phyloP scores from a whole-genome alignment of 2,329 filamentous ascomycete species.

The Colletotrichum cereale region DNA sequence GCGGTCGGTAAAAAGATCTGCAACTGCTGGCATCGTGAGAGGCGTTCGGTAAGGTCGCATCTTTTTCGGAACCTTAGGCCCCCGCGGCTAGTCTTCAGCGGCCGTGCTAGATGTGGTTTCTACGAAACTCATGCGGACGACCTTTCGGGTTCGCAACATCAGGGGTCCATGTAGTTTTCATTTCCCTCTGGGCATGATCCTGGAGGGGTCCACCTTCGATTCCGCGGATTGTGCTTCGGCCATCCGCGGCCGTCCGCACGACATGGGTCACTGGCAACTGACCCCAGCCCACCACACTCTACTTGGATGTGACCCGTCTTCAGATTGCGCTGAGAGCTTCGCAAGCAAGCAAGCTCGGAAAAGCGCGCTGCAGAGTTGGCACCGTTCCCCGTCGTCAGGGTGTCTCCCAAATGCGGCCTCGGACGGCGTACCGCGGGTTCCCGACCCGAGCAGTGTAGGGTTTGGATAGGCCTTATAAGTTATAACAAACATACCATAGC shows the following conservation, averaged over 20 bases:
- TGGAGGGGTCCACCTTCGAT: not conserved
- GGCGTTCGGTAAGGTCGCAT: not conserved
- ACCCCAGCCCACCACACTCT: not conserved
- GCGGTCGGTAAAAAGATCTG: not conserved
- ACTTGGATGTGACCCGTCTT: not conserved
- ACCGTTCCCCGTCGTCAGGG: too few relatives aligned
- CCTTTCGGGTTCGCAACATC: not conserved
- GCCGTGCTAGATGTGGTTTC: not conserved
- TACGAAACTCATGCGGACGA: not conserved
- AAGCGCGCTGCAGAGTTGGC: not conserved
- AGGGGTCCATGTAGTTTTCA: not conserved
- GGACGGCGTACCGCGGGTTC: not conserved
- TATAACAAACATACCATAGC: not conserved
- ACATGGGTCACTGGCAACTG: not conserved
- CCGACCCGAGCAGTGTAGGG: not conserved
- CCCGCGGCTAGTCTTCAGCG: not conserved
- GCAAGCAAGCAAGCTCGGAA: not conserved
- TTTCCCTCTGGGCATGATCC: not conserved
- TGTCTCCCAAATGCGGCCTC: not conserved
- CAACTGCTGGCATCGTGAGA: not conserved
- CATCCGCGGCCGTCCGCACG: slow-evolving; percentile 24
- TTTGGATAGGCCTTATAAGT: not conserved
- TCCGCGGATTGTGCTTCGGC: slow-evolving; percentile 7
- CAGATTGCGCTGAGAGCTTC: too few relatives aligned
- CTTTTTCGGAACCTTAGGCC: not conserved